Evolutionary conservation across 1,284 basidiomycete genomes (phyloP).

Genomic region (Austroboletus novae-zelandiae): DNA sequence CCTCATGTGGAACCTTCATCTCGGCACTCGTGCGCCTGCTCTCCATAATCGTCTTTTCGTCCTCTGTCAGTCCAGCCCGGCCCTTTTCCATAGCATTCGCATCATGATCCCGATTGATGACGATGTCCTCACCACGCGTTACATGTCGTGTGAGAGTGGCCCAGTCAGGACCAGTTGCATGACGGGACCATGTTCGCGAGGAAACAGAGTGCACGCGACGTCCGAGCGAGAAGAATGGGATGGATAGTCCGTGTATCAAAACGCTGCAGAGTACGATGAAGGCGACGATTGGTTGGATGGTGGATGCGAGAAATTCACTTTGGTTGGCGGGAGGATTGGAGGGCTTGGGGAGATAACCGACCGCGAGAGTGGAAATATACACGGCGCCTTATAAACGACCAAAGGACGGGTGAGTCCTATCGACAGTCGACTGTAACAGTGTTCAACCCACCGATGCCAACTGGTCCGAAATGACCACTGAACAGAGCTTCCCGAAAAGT

Average conservation of each 20-base stretch:
- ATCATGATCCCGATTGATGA: slow-evolving; percentile 74
- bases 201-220: slow-evolving; percentile 82
- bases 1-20: background rate
- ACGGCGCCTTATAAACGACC: slow-evolving; percentile 57
- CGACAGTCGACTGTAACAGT: background rate
- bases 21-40: slow-evolving; percentile 24
- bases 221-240: slow-evolving; percentile 90
- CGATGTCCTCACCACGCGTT: slow-evolving; percentile 65
- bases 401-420: slow-evolving; percentile 1
- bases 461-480: slow-evolving; percentile 92
- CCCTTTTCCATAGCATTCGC: slow-evolving; percentile 48
- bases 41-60: slow-evolving; percentile 33
- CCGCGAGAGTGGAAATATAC: slow-evolving; percentile 89
- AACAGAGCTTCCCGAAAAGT: slow-evolving; percentile 86
- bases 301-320: slow-evolving; percentile 63
- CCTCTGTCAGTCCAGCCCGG: slow-evolving; percentile 31
- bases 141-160: slow-evolving; percentile 73
- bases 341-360: slow-evolving; percentile 62
- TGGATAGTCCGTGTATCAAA: slow-evolving; percentile 85
- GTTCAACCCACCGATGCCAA: slow-evolving; percentile 67
- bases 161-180: slow-evolving; percentile 64
- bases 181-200: slow-evolving; percentile 81
- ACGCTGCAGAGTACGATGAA: slow-evolving; percentile 92
- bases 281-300: slow-evolving; percentile 87
- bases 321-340: slow-evolving; percentile 55